Conservation (phyloP, 495 filamentous ascomycete genomes). For the Talaromyces thailandensis region DNA sequence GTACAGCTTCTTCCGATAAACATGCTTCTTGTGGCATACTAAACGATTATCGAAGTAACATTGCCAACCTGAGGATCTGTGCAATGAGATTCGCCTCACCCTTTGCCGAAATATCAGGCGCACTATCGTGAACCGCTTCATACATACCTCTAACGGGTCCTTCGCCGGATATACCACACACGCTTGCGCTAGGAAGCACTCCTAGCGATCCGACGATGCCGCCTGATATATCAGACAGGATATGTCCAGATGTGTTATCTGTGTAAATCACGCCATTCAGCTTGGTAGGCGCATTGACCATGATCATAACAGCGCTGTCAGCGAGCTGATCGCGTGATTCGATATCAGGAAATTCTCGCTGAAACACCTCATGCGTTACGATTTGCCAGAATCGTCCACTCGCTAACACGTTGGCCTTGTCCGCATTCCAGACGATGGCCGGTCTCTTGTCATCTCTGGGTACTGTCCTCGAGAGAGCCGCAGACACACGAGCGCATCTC, state of each 20-base stretch:
- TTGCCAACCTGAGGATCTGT: constrained; percentile 50
- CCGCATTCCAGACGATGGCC: constrained; percentile 68
- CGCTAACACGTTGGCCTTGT: constrained; percentile 95
- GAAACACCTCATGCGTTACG: constrained; percentile 50
- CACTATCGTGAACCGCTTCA: constrained; percentile 84
- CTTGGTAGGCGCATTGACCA: constrained; percentile 68
- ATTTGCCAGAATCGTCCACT: constrained; percentile 80
- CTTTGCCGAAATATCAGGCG: constrained; percentile 83
- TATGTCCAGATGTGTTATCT: constrained; percentile 87
- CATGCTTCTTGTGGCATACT: constrained; percentile 19
- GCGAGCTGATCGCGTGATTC: constrained; percentile 74
- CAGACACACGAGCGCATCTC: constrained; percentile 73
- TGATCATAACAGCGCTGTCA: constrained; percentile 39
- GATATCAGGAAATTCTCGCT: constrained; percentile 73
- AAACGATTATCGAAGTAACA: constrained; percentile 27
- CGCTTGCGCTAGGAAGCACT: constrained; percentile 79
- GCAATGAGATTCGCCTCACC: constrained; percentile 75
- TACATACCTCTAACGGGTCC: constrained; percentile 53
- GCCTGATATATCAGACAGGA: constrained; percentile 87
- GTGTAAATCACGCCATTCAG: constrained; percentile 87
- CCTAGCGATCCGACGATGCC: constrained; percentile 81
- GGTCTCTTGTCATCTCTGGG: constrained; percentile 72
- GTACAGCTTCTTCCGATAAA: constrained; percentile 22
- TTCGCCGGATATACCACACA: constrained; percentile 64
- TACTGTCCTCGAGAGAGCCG: constrained; percentile 69